Base-by-base conservation (phyloP, 495 filamentous ascomycete genomes). In the Xylaria intraflava region DNA sequence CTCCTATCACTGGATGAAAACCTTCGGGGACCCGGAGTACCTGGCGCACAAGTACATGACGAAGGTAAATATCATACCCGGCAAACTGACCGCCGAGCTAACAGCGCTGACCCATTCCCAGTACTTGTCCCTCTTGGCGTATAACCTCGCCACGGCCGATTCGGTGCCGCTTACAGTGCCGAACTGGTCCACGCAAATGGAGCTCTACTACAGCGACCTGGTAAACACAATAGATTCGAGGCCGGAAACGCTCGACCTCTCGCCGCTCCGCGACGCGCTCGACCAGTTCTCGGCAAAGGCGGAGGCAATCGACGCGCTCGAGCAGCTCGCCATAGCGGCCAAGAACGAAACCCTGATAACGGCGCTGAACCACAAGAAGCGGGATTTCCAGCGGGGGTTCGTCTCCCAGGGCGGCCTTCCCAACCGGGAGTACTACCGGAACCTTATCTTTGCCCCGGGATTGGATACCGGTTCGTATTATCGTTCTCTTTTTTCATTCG, bases 401-500 rank as follows among this genome's bases (percentile, higher is more conserved):
- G 70, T 94, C 36, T 88, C 94, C 62, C 67, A 89, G 51, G 75
- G 79, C 31, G 88, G 89, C 31, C 74, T 90, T 70, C 87, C 87
- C 19, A 82, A 84, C 46, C 78, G 90, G 49, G 82, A 87, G 43
- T 92, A 91, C 69, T 95, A 86, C 69, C 88, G 86, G 61, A 89
- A 96, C 72, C 78, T 93, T 46, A 70, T 96, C 23, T 90, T 88
- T 61, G 88, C 83, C 0, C 90, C 90, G 24, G 77, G 88, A 9
- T 22, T 69, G 10, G 68, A 71, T 31, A 73, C 70, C 35, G 64
- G 61, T 66, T 0, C 27, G 58, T 61, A 44, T 45, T n/a, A 4
- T n/a, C n/a, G 5, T 48, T 46, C 14, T 46, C 22, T 46, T 17
- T n/a, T n/a, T n/a, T n/a, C n/a, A n/a, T n/a, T n/a, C n/a, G n/a